Evolutionary conservation across 768 basidiomycete species (phyloP).

Genomic region (Filobasidium floriforme): DNA sequence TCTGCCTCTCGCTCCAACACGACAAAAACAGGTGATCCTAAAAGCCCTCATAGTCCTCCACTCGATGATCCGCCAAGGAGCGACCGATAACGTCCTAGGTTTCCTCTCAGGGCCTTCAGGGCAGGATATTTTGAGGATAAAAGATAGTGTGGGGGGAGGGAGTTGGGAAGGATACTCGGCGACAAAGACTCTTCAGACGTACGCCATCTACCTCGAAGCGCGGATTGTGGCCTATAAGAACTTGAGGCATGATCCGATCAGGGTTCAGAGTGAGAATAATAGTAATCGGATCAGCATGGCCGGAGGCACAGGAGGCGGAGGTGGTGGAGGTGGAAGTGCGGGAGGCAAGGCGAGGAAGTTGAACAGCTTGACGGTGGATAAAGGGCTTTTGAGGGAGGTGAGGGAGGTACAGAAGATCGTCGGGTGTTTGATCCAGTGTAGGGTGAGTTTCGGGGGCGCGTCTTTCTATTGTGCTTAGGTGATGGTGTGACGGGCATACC

Average conservation of each 20-base stretch:
- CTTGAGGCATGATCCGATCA: slow-evolving; percentile 85
- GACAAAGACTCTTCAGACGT: slow-evolving; percentile 76
- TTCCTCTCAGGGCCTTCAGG: too few species aligned
- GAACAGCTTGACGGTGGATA: slow-evolving; percentile 86
- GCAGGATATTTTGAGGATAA: slow-evolving; percentile 74
- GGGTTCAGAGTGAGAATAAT: slow-evolving; percentile 87
- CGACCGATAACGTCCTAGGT: slow-evolving; percentile 81
- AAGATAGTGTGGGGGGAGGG: slow-evolving; percentile 63
- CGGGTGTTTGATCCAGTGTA: slow-evolving; percentile 75
- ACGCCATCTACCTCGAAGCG: slow-evolving; percentile 79
- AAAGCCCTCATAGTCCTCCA: slow-evolving; percentile 93
- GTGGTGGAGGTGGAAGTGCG: slow-evolving; percentile 22
- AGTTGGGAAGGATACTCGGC: slow-evolving; percentile 87
- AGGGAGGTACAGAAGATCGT: slow-evolving; percentile 84
- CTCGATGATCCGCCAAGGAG: slow-evolving; percentile 92
- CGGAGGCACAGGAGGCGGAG: slow-evolving; percentile 17
- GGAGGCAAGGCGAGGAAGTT: slow-evolving; percentile 57
- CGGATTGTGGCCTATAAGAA: slow-evolving; percentile 82
- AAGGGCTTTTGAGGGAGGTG: slow-evolving; percentile 86
- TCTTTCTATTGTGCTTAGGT: neutral
- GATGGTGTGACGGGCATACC: too few species aligned
- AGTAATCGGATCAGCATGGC: slow-evolving; percentile 60
- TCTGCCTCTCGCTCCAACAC: neutral
- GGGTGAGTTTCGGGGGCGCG: slow-evolving; percentile 53
- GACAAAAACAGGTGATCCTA: slow-evolving; percentile 70